These are phyloP conservation scores for Penicillium robsamsonii DNA, from an alignment of 495 filamentous ascomycete species.

Conservation along the genomic window DNA sequence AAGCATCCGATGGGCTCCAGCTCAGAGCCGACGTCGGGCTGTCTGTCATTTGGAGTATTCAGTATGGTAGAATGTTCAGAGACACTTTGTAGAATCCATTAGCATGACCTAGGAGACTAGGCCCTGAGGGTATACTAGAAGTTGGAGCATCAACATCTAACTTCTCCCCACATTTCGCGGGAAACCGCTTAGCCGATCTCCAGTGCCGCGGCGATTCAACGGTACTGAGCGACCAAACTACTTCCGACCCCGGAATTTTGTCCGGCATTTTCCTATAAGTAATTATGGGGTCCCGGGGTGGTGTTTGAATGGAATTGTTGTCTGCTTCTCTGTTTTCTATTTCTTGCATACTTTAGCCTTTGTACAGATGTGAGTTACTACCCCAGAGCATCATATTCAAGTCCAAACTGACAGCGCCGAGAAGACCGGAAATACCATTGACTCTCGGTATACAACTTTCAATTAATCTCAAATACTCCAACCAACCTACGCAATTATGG, in stretches of 20 bases:
- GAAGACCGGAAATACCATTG: constrained; percentile 5
- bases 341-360: constrained; percentile 6
- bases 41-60: not conserved
- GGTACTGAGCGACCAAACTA: constrained; percentile 22
- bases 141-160: not conserved
- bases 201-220: constrained; percentile 34
- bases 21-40: not conserved
- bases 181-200: constrained; percentile 47
- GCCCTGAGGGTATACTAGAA: not conserved
- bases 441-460: constrained; percentile 4
- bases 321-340: not conserved
- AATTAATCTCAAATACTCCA: constrained; percentile 1
- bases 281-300: constrained; percentile 2
- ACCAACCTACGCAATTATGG: constrained; percentile 37
- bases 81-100: not conserved
- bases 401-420: constrained; percentile 8
- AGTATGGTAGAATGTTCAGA: not conserved
- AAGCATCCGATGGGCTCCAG: constrained; percentile 2
- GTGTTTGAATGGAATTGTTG: constrained; percentile 12
- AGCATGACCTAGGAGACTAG: not conserved
- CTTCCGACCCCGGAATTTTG: constrained; percentile 38
- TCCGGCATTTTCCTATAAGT: constrained; percentile 30
- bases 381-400: not conserved
- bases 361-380: constrained; percentile 7
- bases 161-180: constrained; percentile 26